A percentile compares a stretch with the other conserved stretches of the same genome.
phyloP scores from a whole-genome alignment of 1,284 basidiomycete species.

The Cutaneotrichosporon sp. region DNA sequence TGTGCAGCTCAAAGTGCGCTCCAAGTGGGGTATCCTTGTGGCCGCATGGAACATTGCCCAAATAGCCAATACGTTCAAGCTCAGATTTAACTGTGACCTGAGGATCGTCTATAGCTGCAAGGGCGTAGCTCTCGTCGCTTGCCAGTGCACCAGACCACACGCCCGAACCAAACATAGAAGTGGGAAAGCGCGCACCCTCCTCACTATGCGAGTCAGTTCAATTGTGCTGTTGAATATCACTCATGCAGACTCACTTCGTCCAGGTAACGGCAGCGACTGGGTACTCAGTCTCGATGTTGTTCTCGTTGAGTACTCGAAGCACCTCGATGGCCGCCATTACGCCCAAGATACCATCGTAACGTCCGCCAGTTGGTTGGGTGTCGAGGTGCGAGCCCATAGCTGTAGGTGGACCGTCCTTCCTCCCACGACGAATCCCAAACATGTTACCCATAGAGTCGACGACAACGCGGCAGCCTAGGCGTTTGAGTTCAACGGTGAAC shows the following conservation, averaged over 20 bases:
- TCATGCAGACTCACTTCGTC: conserved; percentile 30
- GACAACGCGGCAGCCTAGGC: conserved; percentile 33
- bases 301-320: conserved; percentile 15
- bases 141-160: conserved; percentile 30
- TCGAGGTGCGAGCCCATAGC: conserved; percentile 37
- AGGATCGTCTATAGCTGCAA: conserved; percentile 11
- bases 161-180: conserved; percentile 31
- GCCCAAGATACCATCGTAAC: conserved; percentile 37
- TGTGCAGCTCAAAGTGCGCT: conserved; percentile 38
- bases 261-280: conserved; percentile 24
- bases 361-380: conserved; percentile 34
- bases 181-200: conserved; percentile 30
- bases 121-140: conserved; percentile 16
- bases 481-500: conserved; percentile 30
- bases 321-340: conserved; percentile 28
- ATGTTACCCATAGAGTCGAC: conserved; percentile 41
- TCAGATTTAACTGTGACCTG: conserved; percentile 14
- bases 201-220: too few species aligned
- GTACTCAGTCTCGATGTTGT: conserved; percentile 16
- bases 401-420: conserved; percentile 20
- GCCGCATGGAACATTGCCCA: conserved; percentile 16
- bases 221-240: too few species aligned
- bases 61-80: conserved; percentile 24
- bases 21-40: conserved; percentile 20
- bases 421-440: conserved; percentile 30